Evolutionary conservation across 352 stramenopile genomes (phyloP).

Genomic region (Phytopythium helicoides): DNA sequence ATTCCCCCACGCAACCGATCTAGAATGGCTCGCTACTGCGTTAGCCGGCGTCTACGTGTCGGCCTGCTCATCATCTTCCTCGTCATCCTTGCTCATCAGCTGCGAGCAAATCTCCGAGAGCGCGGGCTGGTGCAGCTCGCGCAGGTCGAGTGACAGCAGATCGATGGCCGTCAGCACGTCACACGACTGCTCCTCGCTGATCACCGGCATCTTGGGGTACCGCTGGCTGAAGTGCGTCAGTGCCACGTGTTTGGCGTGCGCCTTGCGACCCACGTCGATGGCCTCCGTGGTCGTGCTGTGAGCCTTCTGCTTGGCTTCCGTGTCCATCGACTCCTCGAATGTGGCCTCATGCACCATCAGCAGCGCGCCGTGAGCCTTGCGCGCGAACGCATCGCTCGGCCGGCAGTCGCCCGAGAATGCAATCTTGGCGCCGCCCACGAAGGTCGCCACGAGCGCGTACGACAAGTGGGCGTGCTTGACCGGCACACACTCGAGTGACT

Average conservation of each 20-base stretch:
- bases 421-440: slow-evolving; percentile 67
- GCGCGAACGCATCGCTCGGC: slow-evolving; percentile 69
- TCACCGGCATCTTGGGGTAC: slow-evolving; percentile 73
- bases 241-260: slow-evolving; percentile 84
- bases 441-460: slow-evolving; percentile 88
- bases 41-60: no score
- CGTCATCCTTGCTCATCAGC: slow-evolving; percentile 46
- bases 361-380: slow-evolving; percentile 59
- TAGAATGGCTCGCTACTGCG: no score
- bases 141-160: slow-evolving; percentile 69
- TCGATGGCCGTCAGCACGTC: slow-evolving; percentile 72
- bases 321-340: slow-evolving; percentile 93
- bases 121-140: slow-evolving; percentile 52
- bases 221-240: slow-evolving; percentile 97
- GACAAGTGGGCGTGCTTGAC: slow-evolving; percentile 91
- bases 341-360: slow-evolving; percentile 98
- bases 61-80: slow-evolving; percentile 16
- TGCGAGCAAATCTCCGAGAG: slow-evolving; percentile 68
- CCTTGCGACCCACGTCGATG: slow-evolving; percentile 74
- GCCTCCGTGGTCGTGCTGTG: slow-evolving; percentile 95
- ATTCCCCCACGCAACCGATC: no score
- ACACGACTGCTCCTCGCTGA: slow-evolving; percentile 23
- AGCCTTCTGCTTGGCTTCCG: slow-evolving; percentile 92
- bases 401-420: slow-evolving; percentile 96
- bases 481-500: slow-evolving; percentile 56